These are phyloP conservation scores for Trichoderma endophyticum DNA, from an alignment of 2,329 filamentous ascomycete species.

Conservation along the genomic window DNA sequence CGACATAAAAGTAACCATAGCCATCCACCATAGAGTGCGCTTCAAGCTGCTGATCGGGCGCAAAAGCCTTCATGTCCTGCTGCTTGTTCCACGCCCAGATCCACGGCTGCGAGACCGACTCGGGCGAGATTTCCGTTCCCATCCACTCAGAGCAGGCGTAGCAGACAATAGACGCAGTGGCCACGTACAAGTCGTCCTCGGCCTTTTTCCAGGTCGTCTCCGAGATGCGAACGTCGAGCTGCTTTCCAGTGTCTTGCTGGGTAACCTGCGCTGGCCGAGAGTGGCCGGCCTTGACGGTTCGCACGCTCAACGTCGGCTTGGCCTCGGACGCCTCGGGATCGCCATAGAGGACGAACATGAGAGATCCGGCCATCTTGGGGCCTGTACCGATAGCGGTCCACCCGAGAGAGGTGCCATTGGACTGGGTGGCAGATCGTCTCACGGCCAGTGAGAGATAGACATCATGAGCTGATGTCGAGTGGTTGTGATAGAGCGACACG, in stretches of 20 bases:
- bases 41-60: constrained; percentile 16
- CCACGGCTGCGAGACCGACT: constrained; percentile 25
- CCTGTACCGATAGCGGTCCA: constrained; percentile 24
- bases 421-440: background rate
- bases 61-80: constrained; percentile 23
- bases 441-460: constrained; percentile 20
- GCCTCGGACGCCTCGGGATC: constrained; percentile 16
- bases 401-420: constrained; percentile 10
- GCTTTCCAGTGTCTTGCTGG: background rate
- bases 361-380: constrained; percentile 21
- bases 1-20: constrained; percentile 22
- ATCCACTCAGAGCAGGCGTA: constrained; percentile 26
- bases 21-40: constrained; percentile 20
- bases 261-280: constrained; percentile 11
- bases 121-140: constrained; percentile 20
- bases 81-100: constrained; percentile 28
- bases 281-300: constrained; percentile 18
- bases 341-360: constrained; percentile 26
- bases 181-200: constrained; percentile 9
- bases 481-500: constrained; percentile 22
- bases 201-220: constrained; percentile 17
- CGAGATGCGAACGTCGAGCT: constrained; percentile 20
- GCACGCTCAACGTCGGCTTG: constrained; percentile 19
- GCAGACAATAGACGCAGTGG: constrained; percentile 23
- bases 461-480: constrained; percentile 21